Conservation (phyloP, 225 moss, liverwort and hornwort genomes). For the Lunularia cruciata region DNA sequence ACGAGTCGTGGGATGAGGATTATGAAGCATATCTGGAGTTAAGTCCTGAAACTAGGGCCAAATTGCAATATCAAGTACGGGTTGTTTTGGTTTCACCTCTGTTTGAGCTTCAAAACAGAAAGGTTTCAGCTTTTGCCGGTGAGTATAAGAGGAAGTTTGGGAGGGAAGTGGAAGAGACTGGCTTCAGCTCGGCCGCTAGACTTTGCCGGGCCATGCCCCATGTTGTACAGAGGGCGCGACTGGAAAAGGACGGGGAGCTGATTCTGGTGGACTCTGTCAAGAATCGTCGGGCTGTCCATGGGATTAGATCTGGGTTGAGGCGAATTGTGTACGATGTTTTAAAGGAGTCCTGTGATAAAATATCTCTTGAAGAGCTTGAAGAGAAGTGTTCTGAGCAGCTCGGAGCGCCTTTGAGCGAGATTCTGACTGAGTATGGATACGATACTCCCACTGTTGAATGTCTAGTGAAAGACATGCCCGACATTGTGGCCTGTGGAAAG, state of each 20-base stretch:
- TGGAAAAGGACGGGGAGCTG: constrained; percentile 60
- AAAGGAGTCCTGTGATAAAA: constrained; percentile 27
- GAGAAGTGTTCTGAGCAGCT: constrained; percentile 44
- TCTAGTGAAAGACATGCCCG: constrained; percentile 62
- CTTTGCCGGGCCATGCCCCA: constrained; percentile 80
- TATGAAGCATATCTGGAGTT: constrained; percentile 59
- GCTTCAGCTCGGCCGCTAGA: constrained; percentile 59
- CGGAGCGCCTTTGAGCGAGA: constrained; percentile 43
- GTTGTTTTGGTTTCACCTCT: constrained; percentile 60
- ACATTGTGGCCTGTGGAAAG: constrained; percentile 55
- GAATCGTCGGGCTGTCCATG: constrained; percentile 70
- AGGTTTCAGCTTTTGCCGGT: constrained; percentile 45
- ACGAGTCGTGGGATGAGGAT: constrained; percentile 59
- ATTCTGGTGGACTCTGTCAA: constrained; percentile 61
- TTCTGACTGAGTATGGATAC: constrained; percentile 62
- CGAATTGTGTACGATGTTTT: constrained; percentile 58
- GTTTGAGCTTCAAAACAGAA: constrained; percentile 47
- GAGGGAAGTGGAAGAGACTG: constrained; percentile 39
- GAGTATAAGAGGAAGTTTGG: constrained; percentile 65
- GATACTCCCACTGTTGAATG: constrained; percentile 50
- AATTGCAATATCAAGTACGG: constrained; percentile 70
- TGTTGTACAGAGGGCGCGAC: constrained; percentile 53
- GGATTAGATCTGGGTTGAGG: constrained; percentile 73
- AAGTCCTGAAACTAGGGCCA: constrained; percentile 55
- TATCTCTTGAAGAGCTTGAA: constrained; percentile 42